phyloP scores from a whole-genome alignment of 2,329 filamentous ascomycete species.

The Periconia sp. region DNA sequence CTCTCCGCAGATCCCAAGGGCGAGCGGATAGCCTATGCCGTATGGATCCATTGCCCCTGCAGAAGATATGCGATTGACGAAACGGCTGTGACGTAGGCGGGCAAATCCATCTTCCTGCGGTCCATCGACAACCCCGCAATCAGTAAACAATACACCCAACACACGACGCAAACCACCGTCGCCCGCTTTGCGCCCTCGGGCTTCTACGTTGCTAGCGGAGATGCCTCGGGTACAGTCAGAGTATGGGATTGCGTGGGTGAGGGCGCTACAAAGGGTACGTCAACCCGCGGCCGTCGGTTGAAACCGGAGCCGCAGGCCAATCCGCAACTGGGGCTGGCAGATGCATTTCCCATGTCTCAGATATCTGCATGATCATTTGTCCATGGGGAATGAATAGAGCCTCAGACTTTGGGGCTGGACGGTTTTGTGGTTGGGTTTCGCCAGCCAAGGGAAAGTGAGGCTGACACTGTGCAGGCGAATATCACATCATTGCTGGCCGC shows the following conservation, averaged over 20 bases:
- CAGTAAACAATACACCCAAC: slow-evolving; percentile 88
- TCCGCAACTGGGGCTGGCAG: too few relatives aligned
- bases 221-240: slow-evolving; percentile 80
- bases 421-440: too few relatives aligned
- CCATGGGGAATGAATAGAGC: too few relatives aligned
- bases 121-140: slow-evolving; percentile 88
- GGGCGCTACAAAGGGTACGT: slow-evolving; percentile 77
- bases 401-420: too few relatives aligned
- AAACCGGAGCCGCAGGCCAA: too few relatives aligned
- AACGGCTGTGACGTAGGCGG: too few relatives aligned
- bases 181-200: slow-evolving; percentile 93
- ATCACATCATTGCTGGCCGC: slow-evolving; percentile 89
- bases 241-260: slow-evolving; percentile 91
- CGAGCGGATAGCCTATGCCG: slow-evolving; percentile 90
- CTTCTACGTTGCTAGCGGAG: slow-evolving; percentile 93
- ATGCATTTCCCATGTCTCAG: too few relatives aligned
- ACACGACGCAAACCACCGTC: slow-evolving; percentile 87
- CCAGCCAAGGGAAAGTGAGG: slow-evolving; percentile 30
- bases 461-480: slow-evolving; percentile 68
- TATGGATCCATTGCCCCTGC: too few relatives aligned
- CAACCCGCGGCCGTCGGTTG: not conserved
- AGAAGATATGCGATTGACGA: too few relatives aligned
- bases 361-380: too few relatives aligned
- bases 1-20: slow-evolving; percentile 89
- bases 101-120: slow-evolving; percentile 95